Evolutionary conservation across 768 basidiomycete species (phyloP).

Genomic region (Panaeolus cyanescens): DNA sequence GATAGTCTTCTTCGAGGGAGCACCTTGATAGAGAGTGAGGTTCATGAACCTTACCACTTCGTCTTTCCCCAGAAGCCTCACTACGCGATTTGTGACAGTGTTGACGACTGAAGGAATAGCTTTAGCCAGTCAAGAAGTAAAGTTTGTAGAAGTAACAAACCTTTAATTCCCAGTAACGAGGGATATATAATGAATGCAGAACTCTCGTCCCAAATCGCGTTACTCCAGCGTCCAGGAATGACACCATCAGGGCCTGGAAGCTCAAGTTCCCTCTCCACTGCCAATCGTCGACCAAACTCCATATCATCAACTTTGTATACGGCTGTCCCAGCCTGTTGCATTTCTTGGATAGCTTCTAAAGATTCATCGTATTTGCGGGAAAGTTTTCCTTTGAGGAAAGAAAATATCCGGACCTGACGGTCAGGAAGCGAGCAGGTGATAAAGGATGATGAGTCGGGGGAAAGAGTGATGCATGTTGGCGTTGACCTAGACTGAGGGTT

Average conservation of each 20-base stretch:
- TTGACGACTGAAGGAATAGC: conserved; percentile 72
- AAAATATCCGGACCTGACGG: conserved; percentile 92
- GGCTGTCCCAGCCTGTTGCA: conserved; percentile 98
- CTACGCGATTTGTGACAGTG: conserved; percentile 90
- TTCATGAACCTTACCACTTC: conserved; percentile 92
- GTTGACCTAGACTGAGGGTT: conserved; percentile 77
- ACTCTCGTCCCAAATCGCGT: conserved; percentile 97
- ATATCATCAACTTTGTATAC: conserved; percentile 94
- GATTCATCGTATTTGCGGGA: conserved; percentile 96
- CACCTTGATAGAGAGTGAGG: conserved; percentile 89
- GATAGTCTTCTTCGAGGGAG: conserved; percentile 80
- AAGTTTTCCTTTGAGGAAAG: conserved; percentile 86
- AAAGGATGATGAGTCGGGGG: conserved; percentile 87
- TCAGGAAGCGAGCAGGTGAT: conserved; percentile 93
- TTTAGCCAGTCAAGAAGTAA: not conserved
- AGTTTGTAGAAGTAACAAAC: conserved; percentile 37
- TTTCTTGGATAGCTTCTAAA: conserved; percentile 89
- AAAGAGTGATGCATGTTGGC: conserved; percentile 90
- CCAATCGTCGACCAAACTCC: conserved; percentile 98
- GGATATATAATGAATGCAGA: conserved; percentile 95
- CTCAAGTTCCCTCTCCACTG: conserved; percentile 90
- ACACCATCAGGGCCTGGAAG: conserved; percentile 73
- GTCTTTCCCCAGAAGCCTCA: conserved; percentile 87
- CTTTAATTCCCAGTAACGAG: conserved; percentile 92
- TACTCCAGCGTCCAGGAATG: conserved; percentile 78